Evolutionary conservation across 495 filamentous ascomycete species (phyloP).

Genomic region (Penicillium silybi): DNA sequence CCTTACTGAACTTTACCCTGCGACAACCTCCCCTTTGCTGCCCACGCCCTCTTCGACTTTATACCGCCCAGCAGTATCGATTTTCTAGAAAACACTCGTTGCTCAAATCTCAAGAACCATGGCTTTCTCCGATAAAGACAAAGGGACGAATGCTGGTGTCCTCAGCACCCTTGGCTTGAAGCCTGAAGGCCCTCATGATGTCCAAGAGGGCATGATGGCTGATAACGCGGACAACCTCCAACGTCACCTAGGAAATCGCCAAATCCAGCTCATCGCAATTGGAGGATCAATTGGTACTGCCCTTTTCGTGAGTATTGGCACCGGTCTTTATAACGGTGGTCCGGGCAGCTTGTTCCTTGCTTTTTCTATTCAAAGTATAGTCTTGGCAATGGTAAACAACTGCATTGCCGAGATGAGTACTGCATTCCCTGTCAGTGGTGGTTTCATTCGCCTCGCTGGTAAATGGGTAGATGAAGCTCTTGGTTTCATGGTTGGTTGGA

Average conservation of each 20-base stretch:
- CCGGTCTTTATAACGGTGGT: slow-evolving; percentile 41
- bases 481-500: slow-evolving; percentile 54
- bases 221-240: slow-evolving; percentile 29
- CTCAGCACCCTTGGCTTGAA: slow-evolving; percentile 13
- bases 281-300: slow-evolving; percentile 60
- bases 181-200: slow-evolving; percentile 14
- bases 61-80: neutral
- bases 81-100: neutral
- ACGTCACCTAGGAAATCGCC: slow-evolving; percentile 36
- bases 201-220: slow-evolving; percentile 25
- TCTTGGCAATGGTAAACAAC: slow-evolving; percentile 35
- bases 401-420: slow-evolving; percentile 48
- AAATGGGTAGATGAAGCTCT: slow-evolving; percentile 52
- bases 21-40: no score
- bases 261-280: slow-evolving; percentile 55
- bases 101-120: slow-evolving; percentile 1
- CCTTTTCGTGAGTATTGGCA: slow-evolving; percentile 44
- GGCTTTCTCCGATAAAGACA: slow-evolving; percentile 13
- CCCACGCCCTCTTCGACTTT: neutral
- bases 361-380: slow-evolving; percentile 30
- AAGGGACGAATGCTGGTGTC: slow-evolving; percentile 11
- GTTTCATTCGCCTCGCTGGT: slow-evolving; percentile 43
- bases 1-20: no score
- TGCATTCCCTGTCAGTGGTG: slow-evolving; percentile 54
- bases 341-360: slow-evolving; percentile 50